Conservation (phyloP, 495 filamentous ascomycete species). For the Daldinia bambusicola region DNA sequence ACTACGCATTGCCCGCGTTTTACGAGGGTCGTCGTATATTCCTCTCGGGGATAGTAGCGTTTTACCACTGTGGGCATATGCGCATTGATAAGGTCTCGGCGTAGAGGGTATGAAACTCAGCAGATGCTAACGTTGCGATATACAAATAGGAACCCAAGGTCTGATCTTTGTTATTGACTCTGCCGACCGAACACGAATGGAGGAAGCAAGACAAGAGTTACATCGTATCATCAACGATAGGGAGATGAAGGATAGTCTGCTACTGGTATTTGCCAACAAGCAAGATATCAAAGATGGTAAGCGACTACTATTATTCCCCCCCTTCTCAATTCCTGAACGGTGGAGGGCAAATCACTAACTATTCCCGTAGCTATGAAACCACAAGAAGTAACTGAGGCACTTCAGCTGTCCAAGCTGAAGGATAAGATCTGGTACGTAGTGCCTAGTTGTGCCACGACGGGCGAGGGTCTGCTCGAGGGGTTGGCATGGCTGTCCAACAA, state of each 20-base stretch:
- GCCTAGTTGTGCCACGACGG: constrained; percentile 92
- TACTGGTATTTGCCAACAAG: constrained; percentile 98
- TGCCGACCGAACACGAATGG: constrained; percentile 83
- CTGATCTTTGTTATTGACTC: constrained; percentile 98
- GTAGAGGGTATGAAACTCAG: background rate
- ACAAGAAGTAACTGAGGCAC: constrained; percentile 83
- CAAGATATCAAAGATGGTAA: constrained; percentile 89
- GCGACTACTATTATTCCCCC: constrained; percentile 41
- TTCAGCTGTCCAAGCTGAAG: constrained; percentile 85
- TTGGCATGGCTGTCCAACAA: constrained; percentile 94
- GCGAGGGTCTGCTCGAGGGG: constrained; percentile 93
- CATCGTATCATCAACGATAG: constrained; percentile 96
- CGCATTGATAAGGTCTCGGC: background rate
- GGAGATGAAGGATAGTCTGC: constrained; percentile 96
- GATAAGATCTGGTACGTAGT: constrained; percentile 97
- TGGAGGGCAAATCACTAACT: constrained; percentile 9
- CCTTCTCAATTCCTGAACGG: background rate
- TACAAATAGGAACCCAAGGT: constrained; percentile 81
- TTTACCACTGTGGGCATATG: background rate
- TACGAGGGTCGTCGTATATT: background rate
- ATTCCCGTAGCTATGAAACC: constrained; percentile 77
- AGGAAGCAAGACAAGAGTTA: constrained; percentile 89
- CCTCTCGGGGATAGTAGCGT: background rate
- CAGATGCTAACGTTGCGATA: constrained; percentile 1
- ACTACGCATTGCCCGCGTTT: background rate